Conservation (phyloP, 1,139 yeast species). For the Nakaseomyces sp. region DNA sequence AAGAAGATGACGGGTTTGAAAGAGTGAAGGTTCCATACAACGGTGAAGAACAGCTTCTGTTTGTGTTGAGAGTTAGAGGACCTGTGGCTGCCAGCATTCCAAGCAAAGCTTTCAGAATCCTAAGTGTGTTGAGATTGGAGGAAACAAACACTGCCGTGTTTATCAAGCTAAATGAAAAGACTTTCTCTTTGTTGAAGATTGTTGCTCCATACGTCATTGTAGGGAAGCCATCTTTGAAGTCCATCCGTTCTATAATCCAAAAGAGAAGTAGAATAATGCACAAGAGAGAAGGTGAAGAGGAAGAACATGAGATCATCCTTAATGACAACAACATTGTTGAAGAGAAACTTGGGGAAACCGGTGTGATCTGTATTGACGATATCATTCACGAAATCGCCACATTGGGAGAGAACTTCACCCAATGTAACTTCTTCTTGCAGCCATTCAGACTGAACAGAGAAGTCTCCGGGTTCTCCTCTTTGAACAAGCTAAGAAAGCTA, state of each 20-base stretch:
- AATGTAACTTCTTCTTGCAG: constrained; percentile 50
- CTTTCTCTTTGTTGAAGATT: constrained; percentile 53
- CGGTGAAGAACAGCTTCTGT: constrained; percentile 45
- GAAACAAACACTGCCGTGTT: constrained; percentile 62
- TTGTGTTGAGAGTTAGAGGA: constrained; percentile 54
- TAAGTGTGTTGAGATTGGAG: constrained; percentile 49
- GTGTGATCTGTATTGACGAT: constrained; percentile 73
- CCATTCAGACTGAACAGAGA: constrained; percentile 67
- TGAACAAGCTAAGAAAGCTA: constrained; percentile 34
- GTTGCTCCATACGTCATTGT: constrained; percentile 64
- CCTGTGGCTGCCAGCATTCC: constrained; percentile 63
- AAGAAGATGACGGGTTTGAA: constrained; percentile 32
- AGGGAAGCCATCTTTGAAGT: constrained; percentile 62
- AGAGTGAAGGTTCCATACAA: constrained; percentile 31
- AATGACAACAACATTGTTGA: constrained; percentile 70
- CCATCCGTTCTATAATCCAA: constrained; percentile 64
- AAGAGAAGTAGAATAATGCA: constrained; percentile 58
- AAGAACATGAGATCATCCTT: constrained; percentile 38
- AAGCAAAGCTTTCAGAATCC: constrained; percentile 50
- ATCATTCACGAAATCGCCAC: constrained; percentile 59
- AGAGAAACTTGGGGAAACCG: constrained; percentile 59
- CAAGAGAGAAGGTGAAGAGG: constrained; percentile 31
- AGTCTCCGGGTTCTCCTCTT: constrained; percentile 58
- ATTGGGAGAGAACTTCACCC: constrained; percentile 54
- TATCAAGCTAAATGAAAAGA: constrained; percentile 48